Evolutionary conservation across 2,329 filamentous ascomycete species (phyloP).

Genomic region (Didymella pinodella): DNA sequence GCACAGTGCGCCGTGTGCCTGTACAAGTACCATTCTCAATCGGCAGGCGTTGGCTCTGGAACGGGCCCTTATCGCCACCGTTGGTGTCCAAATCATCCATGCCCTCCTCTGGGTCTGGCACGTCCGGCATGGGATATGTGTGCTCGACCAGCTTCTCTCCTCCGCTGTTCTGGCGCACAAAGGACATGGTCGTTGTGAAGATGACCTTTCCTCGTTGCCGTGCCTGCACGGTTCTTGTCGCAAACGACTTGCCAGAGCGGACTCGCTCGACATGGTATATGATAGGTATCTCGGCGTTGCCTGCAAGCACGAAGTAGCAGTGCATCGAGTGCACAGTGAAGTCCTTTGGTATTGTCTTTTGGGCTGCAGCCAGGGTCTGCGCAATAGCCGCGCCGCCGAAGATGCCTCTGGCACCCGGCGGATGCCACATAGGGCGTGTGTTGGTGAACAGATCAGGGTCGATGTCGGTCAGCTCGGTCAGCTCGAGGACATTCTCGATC

Average conservation of each 20-base stretch:
- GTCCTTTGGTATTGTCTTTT: slow-evolving; percentile 80
- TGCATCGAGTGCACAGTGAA: slow-evolving; percentile 96
- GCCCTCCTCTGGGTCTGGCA: slow-evolving; percentile 55
- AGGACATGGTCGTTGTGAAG: slow-evolving; percentile 94
- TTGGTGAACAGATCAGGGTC: slow-evolving; percentile 94
- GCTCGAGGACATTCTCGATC: slow-evolving; percentile 89
- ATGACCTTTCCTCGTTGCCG: slow-evolving; percentile 87
- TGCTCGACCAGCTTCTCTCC: slow-evolving; percentile 69
- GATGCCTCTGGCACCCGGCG: slow-evolving; percentile 88
- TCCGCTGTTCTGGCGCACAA: slow-evolving; percentile 72
- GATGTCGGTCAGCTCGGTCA: slow-evolving; percentile 79
- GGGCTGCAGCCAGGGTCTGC: slow-evolving; percentile 86
- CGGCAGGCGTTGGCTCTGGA: slow-evolving; percentile 64
- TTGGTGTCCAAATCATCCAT: slow-evolving; percentile 44
- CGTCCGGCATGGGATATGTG: slow-evolving; percentile 62
- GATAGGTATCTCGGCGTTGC: slow-evolving; percentile 82
- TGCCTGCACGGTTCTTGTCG: slow-evolving; percentile 95
- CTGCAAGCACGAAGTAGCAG: slow-evolving; percentile 97
- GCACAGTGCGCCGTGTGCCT: background rate
- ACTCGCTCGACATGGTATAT: slow-evolving; percentile 96
- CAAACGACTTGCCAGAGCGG: slow-evolving; percentile 86
- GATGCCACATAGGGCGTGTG: slow-evolving; percentile 89
- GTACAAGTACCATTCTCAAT: slow-evolving; percentile 60
- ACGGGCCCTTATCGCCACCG: slow-evolving; percentile 57
- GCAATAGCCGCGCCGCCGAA: slow-evolving; percentile 94